These are phyloP conservation scores for Yamadazyma conglobata DNA, from an alignment of 1,139 yeast species.

Conservation along the genomic window DNA sequence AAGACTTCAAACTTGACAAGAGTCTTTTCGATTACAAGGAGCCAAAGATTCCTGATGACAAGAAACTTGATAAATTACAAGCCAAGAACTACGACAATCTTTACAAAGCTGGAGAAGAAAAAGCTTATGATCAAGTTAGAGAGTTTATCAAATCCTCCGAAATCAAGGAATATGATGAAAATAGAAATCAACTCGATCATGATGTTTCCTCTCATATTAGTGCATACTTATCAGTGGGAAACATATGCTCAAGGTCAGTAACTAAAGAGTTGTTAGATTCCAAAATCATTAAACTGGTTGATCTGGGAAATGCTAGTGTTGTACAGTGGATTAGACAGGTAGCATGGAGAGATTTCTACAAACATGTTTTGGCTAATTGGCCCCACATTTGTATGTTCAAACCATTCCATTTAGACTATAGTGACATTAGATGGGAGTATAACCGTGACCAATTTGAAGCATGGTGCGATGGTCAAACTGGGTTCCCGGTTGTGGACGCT, in stretches of 20 bases:
- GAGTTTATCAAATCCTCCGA: slow-evolving; percentile 25
- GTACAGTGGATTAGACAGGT: slow-evolving; percentile 49
- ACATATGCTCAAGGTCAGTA: slow-evolving; percentile 40
- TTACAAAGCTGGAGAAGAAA: slow-evolving; percentile 36
- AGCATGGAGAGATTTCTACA: slow-evolving; percentile 58
- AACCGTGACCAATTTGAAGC: slow-evolving; percentile 33
- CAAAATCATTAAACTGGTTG: slow-evolving; percentile 21
- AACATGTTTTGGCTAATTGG: slow-evolving; percentile 45
- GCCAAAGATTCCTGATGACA: slow-evolving; percentile 12
- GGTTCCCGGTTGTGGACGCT: slow-evolving; percentile 56
- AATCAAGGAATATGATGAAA: slow-evolving; percentile 27
- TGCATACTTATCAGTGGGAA: slow-evolving; percentile 45
- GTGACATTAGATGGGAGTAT: slow-evolving; percentile 40
- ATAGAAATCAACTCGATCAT: slow-evolving; percentile 23
- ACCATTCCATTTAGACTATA: slow-evolving; percentile 44
- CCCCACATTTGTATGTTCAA: slow-evolving; percentile 50
- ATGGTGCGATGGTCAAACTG: slow-evolving; percentile 54
- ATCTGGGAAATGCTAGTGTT: slow-evolving; percentile 27
- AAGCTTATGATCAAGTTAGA: slow-evolving; percentile 28
- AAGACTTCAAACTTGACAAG: slow-evolving; percentile 65
- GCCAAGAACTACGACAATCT: slow-evolving; percentile 12
- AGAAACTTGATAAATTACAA: slow-evolving; percentile 8
- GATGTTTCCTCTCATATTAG: slow-evolving; percentile 43
- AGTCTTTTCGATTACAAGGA: slow-evolving; percentile 1
- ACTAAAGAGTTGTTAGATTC: slow-evolving; percentile 24